Evolutionary conservation across 768 basidiomycete genomes (phyloP).

Genomic region (Exsudoporus frostii): DNA sequence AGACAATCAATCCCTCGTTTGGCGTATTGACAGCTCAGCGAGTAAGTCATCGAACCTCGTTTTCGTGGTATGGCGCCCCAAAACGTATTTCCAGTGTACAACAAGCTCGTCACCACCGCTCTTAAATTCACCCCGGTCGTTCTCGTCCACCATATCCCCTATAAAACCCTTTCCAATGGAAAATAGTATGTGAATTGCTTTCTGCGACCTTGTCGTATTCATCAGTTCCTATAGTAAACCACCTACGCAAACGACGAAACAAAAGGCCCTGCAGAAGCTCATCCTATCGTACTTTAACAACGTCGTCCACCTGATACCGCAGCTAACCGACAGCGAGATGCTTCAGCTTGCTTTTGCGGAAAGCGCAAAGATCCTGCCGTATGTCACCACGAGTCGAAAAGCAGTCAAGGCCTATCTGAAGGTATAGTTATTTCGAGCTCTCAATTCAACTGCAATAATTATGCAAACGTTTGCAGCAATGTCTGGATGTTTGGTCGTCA

Average conservation of each 20-base stretch:
- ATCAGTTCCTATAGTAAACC: slow-evolving; percentile 62
- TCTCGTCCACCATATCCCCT: slow-evolving; percentile 83
- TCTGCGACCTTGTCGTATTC: neutral
- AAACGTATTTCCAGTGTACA: slow-evolving; percentile 63
- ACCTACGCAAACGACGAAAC: slow-evolving; percentile 75
- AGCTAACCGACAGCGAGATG: slow-evolving; percentile 65
- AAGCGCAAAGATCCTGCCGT: slow-evolving; percentile 87
- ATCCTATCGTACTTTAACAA: slow-evolving; percentile 90
- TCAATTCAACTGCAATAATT: neutral
- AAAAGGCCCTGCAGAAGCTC: slow-evolving; percentile 81
- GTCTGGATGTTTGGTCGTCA: slow-evolving; percentile 80
- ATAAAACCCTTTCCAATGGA: slow-evolving; percentile 76
- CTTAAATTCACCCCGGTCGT: slow-evolving; percentile 90
- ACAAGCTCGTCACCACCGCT: slow-evolving; percentile 84
- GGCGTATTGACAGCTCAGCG: slow-evolving; percentile 79
- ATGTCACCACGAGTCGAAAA: slow-evolving; percentile 80
- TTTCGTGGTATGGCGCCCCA: neutral
- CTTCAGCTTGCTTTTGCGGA: slow-evolving; percentile 74
- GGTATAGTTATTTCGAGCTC: slow-evolving; percentile 39
- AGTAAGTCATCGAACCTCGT: slow-evolving; percentile 14
- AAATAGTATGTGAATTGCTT: slow-evolving; percentile 63
- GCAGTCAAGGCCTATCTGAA: slow-evolving; percentile 85
- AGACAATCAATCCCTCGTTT: slow-evolving; percentile 73
- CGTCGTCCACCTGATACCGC: slow-evolving; percentile 70
- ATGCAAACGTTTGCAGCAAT: slow-evolving; percentile 47